Percentiles rank a stretch among this genome's conserved stretches.
Conservation (phyloP, 2,329 filamentous ascomycete genomes). For the Beauveria scarabaeidicola region DNA sequence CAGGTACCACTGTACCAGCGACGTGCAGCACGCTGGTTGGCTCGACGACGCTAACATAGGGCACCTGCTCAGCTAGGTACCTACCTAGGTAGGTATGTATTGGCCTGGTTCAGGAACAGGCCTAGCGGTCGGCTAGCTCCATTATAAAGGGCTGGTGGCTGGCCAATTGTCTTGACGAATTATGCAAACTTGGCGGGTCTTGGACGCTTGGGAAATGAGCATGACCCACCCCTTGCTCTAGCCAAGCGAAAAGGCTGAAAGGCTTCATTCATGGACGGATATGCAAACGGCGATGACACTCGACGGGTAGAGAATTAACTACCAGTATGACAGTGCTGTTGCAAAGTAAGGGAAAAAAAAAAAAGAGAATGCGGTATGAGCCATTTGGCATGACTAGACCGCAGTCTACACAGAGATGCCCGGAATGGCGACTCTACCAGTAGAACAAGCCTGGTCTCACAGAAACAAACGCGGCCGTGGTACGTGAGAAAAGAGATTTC, state of each 20-base stretch:
- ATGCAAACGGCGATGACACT: too few relatives aligned
- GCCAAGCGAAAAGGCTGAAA: neutral
- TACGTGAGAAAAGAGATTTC: neutral
- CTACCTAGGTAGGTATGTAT: too few relatives aligned
- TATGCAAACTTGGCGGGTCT: neutral
- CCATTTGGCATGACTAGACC: neutral
- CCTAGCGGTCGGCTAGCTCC: neutral
- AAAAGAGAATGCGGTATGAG: neutral
- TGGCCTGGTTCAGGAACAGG: slow-evolving; percentile 7
- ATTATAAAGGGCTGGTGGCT: neutral
- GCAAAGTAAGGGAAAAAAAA: neutral
- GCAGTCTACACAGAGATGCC: neutral
- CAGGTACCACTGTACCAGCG: neutral
- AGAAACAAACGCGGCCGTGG: neutral
- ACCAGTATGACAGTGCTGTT: neutral
- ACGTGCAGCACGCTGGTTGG: neutral
- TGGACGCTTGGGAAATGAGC: slow-evolving; percentile 8
- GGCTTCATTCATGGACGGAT: neutral
- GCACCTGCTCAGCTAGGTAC: neutral
- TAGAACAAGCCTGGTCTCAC: neutral
- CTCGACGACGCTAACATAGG: slow-evolving; percentile 4
- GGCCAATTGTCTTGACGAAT: neutral
- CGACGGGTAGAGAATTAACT: too few relatives aligned
- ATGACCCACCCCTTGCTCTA: neutral
- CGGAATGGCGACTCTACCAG: neutral